These are phyloP conservation scores for Puccinia novopanici DNA, from an alignment of 1,284 basidiomycete genomes.

Conservation along the genomic window DNA sequence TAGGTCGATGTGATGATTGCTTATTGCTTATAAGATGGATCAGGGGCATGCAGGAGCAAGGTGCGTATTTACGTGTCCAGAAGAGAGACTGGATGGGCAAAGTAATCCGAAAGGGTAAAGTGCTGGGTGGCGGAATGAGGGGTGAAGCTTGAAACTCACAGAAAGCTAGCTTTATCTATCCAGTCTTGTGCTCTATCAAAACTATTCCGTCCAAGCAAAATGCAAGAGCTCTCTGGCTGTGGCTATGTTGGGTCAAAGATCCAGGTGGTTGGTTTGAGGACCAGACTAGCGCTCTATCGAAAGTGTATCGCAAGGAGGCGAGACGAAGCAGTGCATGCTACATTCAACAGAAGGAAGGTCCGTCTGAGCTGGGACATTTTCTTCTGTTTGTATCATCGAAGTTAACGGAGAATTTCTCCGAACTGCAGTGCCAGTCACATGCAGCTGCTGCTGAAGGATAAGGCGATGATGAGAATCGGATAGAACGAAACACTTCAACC, in stretches of 20 bases:
- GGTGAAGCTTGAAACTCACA: background rate
- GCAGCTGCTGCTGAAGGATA: background rate
- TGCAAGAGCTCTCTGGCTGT: background rate
- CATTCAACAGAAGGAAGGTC: background rate
- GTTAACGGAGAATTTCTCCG: background rate
- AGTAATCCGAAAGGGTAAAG: background rate
- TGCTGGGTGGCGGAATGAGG: no score
- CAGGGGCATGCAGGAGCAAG: background rate
- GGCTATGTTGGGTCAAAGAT: background rate
- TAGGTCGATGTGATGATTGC: no score
- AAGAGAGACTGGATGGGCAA: background rate
- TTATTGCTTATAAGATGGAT: background rate
- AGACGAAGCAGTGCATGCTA: background rate
- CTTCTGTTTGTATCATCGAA: background rate
- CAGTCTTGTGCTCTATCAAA: background rate
- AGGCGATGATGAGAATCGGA: background rate
- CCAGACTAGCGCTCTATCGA: background rate
- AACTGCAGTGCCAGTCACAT: background rate
- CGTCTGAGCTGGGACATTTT: background rate
- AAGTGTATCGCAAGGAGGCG: background rate
- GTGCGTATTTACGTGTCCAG: background rate
- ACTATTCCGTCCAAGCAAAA: background rate
- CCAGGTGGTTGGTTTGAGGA: background rate
- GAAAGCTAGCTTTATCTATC: background rate
- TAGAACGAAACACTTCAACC: background rate